Conservation (phyloP, 805 yeast genomes). For the Kuraishia piskuri region DNA sequence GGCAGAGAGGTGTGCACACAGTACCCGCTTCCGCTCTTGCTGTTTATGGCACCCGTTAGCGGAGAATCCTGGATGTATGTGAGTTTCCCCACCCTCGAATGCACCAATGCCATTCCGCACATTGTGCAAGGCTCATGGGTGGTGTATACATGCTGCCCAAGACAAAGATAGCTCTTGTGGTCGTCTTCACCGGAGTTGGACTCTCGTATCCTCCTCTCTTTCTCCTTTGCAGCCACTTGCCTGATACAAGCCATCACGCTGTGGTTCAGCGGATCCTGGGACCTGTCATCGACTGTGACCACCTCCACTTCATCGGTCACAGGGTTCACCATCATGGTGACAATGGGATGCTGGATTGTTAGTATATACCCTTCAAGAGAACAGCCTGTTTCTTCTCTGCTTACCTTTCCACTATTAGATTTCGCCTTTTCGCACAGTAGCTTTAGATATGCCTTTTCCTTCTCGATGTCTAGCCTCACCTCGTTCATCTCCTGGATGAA, state of each 20-base stretch:
- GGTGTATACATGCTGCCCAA: constrained; percentile 69
- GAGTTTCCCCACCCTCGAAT: constrained; percentile 71
- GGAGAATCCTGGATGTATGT: constrained; percentile 45
- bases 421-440: constrained; percentile 17
- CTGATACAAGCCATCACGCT: constrained; percentile 68
- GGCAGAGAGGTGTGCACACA: constrained; percentile 68
- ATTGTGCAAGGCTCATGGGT: constrained; percentile 95
- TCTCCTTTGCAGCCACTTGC: constrained; percentile 50
- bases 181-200: constrained; percentile 1
- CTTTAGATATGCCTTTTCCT: constrained; percentile 28
- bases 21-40: constrained; percentile 54
- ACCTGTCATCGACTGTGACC: constrained; percentile 30
- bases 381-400: too few relatives aligned
- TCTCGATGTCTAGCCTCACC: constrained; percentile 36
- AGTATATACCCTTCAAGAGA: too few relatives aligned
- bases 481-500: constrained; percentile 59
- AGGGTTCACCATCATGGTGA: constrained; percentile 60
- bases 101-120: constrained; percentile 95
- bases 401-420: constrained; percentile 12
- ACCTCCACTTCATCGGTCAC: constrained; percentile 29
- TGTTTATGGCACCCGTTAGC: constrained; percentile 47
- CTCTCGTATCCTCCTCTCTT: constrained; percentile 22
- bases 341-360: constrained; percentile 32
- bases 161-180: constrained; percentile 53
- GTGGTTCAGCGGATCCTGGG: constrained; percentile 52